Conservation (phyloP, 768 basidiomycete species). For the Serendipita sp. region DNA sequence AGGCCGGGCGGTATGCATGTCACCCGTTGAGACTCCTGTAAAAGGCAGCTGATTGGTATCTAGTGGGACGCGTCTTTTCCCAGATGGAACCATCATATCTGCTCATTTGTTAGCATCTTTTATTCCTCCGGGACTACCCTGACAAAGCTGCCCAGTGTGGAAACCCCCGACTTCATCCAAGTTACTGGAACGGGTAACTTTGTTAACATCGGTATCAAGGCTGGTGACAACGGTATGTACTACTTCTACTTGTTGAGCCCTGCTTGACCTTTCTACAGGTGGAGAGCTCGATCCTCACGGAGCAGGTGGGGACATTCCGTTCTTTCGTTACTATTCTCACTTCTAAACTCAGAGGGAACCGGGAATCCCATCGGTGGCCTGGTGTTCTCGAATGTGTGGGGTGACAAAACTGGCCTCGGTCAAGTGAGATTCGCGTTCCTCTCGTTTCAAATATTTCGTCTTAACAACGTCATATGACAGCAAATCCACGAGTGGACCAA, state of each 20-base stretch:
- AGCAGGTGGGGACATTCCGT: constrained; percentile 32
- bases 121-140: neutral
- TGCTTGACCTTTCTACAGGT: constrained; percentile 24
- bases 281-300: constrained; percentile 57
- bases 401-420: constrained; percentile 16
- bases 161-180: constrained; percentile 21
- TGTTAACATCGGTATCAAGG: constrained; percentile 46
- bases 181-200: constrained; percentile 44
- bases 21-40: neutral
- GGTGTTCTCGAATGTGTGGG: constrained; percentile 61
- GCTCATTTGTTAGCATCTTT: neutral
- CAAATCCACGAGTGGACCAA: constrained; percentile 25
- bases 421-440: constrained; percentile 13
- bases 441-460: neutral
- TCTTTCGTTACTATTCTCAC: neutral
- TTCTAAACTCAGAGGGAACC: constrained; percentile 13
- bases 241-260: constrained; percentile 6
- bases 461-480: neutral
- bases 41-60: no score
- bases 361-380: constrained; percentile 50
- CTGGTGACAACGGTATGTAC: constrained; percentile 24
- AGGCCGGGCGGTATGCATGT: neutral
- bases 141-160: neutral
- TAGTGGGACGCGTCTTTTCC: neutral
- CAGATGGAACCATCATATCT: neutral